Percentiles rank a stretch among this genome's conserved stretches.
Conservation (phyloP, 805 yeast species). For the Saccharomyces kudriavzevii region DNA sequence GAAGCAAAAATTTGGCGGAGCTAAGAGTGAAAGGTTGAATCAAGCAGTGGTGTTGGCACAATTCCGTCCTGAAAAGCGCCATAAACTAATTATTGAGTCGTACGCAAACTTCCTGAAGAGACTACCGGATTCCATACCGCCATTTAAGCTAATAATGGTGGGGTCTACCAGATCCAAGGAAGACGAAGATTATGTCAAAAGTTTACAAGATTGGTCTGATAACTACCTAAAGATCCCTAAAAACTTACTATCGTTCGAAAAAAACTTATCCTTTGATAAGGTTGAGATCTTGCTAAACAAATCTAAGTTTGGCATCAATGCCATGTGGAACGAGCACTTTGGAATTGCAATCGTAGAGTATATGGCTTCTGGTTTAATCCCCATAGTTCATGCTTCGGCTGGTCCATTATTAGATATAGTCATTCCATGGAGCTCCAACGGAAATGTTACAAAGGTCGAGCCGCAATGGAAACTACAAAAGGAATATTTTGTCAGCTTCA, state of each 20-base stretch:
- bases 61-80: conserved; percentile 92
- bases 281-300: conserved; percentile 46
- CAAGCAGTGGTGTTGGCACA: conserved; percentile 58
- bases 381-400: conserved; percentile 88
- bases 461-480: neutral
- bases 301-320: conserved; percentile 74
- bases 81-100: conserved; percentile 56
- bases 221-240: conserved; percentile 36
- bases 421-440: conserved; percentile 39
- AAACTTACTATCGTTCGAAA: conserved; percentile 42
- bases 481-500: conserved; percentile 1
- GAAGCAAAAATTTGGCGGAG: conserved; percentile 13
- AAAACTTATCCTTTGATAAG: conserved; percentile 65
- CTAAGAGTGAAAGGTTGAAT: conserved; percentile 27
- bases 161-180: conserved; percentile 73
- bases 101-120: conserved; percentile 46
- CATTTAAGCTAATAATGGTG: conserved; percentile 51
- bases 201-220: conserved; percentile 38
- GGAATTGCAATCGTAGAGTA: conserved; percentile 97
- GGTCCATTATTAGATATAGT: conserved; percentile 91
- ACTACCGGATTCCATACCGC: conserved; percentile 31
- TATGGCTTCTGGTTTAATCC: conserved; percentile 75
- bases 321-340: conserved; percentile 99
- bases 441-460: conserved; percentile 18
- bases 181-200: conserved; percentile 54